Evolutionary conservation across 164 flowering plant species (phyloP), one percentile per base, ranked within the genome.

Genomic region (Annona squamosa): DNA sequence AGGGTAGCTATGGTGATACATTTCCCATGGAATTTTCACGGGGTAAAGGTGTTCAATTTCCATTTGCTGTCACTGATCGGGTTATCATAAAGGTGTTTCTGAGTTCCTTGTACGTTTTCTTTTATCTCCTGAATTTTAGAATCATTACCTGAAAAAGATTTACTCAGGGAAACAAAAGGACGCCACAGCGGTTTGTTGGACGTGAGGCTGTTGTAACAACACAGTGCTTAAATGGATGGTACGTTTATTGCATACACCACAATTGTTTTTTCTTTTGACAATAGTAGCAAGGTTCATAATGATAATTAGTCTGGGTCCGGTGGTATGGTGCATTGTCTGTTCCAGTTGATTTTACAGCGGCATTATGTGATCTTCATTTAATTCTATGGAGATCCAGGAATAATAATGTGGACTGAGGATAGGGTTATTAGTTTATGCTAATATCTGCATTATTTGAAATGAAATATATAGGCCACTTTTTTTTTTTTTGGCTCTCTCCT

Each of bases 171-270:
- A 94, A 94, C 85, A 94, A 94, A 79, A 86, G 98, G 84, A 92
- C 97, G 18, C 98, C 98, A 10, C 88, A 77, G 63, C 91, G 96
- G 44, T 90, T 94, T 84, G 97, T 94, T 71, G 98, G 98, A 72
- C 93, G 97, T 4, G 95, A 94, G 82, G 98, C 98, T 69, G 82
- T 94, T 79, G 93, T 94, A 45, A 92, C 95, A 73, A 89, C 93
- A 71, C 98, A 94, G 73, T 94, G 98, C 90, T 84, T 94, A 80
- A 94, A 94, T 82, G 98, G 98, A 82, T 94, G 98, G 98, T 94
- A 80, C 76, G 81, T 77, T 72, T 47, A 26, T 26, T 26, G 37
- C 37, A 26, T 26, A 26, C 37, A 26, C 37, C 37, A 26, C 37
- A 26, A 26, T 26, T 65, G 5, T 19, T 65, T 66, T 66, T 10